A percentile compares a stretch with the other conserved stretches of the same genome.
Conservation (phyloP, 805 yeast species). For the Grigorovia transvaalensis region DNA sequence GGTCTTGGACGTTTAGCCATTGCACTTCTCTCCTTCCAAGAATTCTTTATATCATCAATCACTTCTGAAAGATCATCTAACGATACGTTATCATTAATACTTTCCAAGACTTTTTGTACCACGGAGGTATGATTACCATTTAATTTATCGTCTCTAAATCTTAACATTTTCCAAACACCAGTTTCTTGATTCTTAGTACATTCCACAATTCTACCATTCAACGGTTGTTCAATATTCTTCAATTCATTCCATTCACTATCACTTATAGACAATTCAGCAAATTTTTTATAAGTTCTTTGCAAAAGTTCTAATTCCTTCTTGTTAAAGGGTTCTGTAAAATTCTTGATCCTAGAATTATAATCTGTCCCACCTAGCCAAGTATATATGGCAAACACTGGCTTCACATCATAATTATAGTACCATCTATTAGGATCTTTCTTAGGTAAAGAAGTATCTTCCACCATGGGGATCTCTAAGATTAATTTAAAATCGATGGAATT, state of each 20-base stretch:
- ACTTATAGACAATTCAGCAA: slow-evolving; percentile 49
- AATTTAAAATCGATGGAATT: slow-evolving; percentile 86
- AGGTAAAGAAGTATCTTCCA: slow-evolving; percentile 24
- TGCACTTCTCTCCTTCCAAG: slow-evolving; percentile 52
- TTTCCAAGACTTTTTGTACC: slow-evolving; percentile 70
- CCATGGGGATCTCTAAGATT: slow-evolving; percentile 32
- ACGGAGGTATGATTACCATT: slow-evolving; percentile 79
- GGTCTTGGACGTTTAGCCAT: not conserved
- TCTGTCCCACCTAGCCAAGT: slow-evolving; percentile 66
- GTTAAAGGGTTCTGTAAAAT: slow-evolving; percentile 25
- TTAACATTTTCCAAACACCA: slow-evolving; percentile 69
- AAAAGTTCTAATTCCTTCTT: slow-evolving; percentile 24
- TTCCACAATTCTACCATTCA: slow-evolving; percentile 84
- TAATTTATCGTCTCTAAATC: slow-evolving; percentile 88
- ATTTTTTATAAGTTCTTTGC: slow-evolving; percentile 48
- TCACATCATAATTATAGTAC: slow-evolving; percentile 71
- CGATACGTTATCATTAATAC: slow-evolving; percentile 78
- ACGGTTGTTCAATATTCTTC: slow-evolving; percentile 62
- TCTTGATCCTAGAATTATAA: slow-evolving; percentile 20
- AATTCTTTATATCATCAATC: slow-evolving; percentile 43
- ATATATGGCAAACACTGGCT: slow-evolving; percentile 56
- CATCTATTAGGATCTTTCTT: slow-evolving; percentile 59
- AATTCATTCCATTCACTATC: slow-evolving; percentile 75
- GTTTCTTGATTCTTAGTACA: slow-evolving; percentile 53
- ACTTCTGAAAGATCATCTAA: slow-evolving; percentile 61